Evolutionary conservation across 176 grass and related monocot species (phyloP).

Genomic region (Oryza rufipogon): DNA sequence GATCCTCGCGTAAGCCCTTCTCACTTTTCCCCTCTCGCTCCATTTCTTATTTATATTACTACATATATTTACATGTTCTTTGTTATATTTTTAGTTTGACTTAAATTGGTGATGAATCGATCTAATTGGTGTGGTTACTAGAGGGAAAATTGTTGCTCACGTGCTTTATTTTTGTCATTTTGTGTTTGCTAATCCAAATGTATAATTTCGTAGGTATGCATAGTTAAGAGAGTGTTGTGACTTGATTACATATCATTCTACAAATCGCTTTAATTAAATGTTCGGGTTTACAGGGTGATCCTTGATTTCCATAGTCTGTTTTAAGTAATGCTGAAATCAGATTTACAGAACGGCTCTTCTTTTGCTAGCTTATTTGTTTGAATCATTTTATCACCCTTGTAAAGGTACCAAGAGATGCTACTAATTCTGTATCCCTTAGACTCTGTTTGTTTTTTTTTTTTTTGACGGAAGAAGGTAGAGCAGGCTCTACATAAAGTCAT

Average conservation of each 20-base stretch:
- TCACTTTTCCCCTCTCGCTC: background rate
- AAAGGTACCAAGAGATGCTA: background rate
- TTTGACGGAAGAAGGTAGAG: too few relatives aligned
- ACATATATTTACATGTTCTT: background rate
- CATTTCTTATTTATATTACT: background rate
- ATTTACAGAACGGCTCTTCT: background rate
- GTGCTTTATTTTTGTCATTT: background rate
- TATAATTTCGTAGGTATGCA: background rate
- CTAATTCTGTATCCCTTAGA: background rate
- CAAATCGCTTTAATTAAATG: background rate
- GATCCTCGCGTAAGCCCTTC: slow-evolving; percentile 79
- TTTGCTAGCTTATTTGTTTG: background rate
- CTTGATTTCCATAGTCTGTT: background rate
- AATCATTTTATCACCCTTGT: background rate
- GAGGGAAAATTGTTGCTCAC: background rate
- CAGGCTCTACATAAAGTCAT: too few relatives aligned
- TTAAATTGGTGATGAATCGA: background rate
- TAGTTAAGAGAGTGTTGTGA: background rate
- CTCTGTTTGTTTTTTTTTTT: too few relatives aligned
- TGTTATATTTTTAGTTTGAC: background rate
- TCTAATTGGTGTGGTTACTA: background rate
- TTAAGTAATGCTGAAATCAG: background rate
- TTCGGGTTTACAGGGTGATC: background rate
- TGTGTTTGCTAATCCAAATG: background rate
- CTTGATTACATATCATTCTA: background rate